Conservation (phyloP, 441 rosid genomes). For the Flueggea neowawraea region DNA sequence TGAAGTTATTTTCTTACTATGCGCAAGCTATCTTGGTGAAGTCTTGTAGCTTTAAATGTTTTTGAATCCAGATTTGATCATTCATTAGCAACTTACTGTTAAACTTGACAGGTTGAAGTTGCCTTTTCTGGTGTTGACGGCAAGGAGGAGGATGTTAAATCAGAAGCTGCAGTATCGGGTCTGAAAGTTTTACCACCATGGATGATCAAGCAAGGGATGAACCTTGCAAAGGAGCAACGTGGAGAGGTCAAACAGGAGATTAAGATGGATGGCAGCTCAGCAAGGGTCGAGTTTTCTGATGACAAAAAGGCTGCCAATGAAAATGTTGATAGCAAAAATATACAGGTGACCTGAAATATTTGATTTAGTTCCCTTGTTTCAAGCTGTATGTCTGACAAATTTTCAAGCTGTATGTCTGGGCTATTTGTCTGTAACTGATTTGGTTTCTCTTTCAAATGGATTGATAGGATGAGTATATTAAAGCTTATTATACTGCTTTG, state of each 20-base stretch:
- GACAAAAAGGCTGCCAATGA: slow-evolving; percentile 65
- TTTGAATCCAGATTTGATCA: too few relatives aligned
- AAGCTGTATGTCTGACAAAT: not conserved
- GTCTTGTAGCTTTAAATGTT: too few relatives aligned
- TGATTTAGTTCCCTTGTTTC: not conserved
- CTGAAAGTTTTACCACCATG: slow-evolving; percentile 88
- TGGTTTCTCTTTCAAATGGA: slow-evolving; percentile 5
- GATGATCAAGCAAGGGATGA: slow-evolving; percentile 97
- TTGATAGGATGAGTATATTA: too few relatives aligned
- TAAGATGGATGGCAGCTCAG: slow-evolving; percentile 54
- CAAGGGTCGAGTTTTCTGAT: slow-evolving; percentile 41
- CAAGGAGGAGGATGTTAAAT: slow-evolving; percentile 62
- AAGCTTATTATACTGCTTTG: too few relatives aligned
- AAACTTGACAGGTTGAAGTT: slow-evolving; percentile 79
- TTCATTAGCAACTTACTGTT: not conserved
- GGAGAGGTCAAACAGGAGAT: slow-evolving; percentile 75
- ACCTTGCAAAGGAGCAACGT: slow-evolving; percentile 83
- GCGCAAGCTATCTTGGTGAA: too few relatives aligned
- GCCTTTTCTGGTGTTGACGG: slow-evolving; percentile 73
- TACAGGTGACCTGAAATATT: slow-evolving; percentile 63
- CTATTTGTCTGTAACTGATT: too few relatives aligned
- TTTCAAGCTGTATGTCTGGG: too few relatives aligned
- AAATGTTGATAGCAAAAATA: slow-evolving; percentile 45
- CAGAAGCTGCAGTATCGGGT: slow-evolving; percentile 47
- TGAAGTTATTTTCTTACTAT: too few relatives aligned